Evolutionary conservation across 2,329 filamentous ascomycete species (phyloP).

Genomic region (Xylariaceae sp.): DNA sequence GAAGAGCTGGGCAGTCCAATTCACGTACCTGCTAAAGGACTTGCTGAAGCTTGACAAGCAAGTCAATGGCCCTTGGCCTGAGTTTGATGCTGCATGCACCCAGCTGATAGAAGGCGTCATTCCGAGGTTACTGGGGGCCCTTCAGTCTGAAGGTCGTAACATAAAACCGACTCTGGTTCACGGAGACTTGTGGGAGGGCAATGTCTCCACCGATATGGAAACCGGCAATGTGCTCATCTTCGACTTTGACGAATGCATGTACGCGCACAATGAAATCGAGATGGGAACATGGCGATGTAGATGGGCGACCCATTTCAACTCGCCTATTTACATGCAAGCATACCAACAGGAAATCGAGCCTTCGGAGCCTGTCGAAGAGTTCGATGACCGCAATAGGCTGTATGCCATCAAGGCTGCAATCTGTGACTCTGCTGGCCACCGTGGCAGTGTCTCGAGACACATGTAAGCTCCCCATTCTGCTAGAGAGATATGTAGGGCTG

Average conservation of each 20-base stretch:
- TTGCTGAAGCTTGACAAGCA: constrained; percentile 20
- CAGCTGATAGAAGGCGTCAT: constrained; percentile 14
- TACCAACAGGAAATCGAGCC: constrained; percentile 13
- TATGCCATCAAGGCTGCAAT: constrained; percentile 18
- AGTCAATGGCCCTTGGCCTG: constrained; percentile 20
- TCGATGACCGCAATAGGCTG: constrained; percentile 19
- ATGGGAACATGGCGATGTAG: constrained; percentile 15
- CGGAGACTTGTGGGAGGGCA: constrained; percentile 34
- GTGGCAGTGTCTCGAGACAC: constrained; percentile 21
- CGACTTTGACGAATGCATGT: constrained; percentile 19
- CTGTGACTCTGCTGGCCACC: constrained; percentile 20
- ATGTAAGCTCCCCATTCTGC: constrained; percentile 19
- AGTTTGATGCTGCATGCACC: constrained; percentile 9
- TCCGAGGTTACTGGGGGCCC: constrained; percentile 25
- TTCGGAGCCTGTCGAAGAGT: constrained; percentile 18
- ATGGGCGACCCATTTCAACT: constrained; percentile 17
- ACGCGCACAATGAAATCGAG: constrained; percentile 20
- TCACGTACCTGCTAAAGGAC: constrained; percentile 19
- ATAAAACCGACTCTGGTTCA: constrained; percentile 32
- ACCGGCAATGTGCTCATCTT: constrained; percentile 30
- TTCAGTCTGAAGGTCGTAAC: constrained; percentile 28
- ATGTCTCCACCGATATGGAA: constrained; percentile 25
- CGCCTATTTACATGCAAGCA: constrained; percentile 7
- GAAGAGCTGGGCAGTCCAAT: constrained; percentile 16
- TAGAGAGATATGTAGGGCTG: neutral